A percentile compares a stretch with the other conserved stretches of the same genome.
phyloP scores from a whole-genome alignment of 2,329 filamentous ascomycete genomes.

The Pseudogymnoascus destructans region DNA sequence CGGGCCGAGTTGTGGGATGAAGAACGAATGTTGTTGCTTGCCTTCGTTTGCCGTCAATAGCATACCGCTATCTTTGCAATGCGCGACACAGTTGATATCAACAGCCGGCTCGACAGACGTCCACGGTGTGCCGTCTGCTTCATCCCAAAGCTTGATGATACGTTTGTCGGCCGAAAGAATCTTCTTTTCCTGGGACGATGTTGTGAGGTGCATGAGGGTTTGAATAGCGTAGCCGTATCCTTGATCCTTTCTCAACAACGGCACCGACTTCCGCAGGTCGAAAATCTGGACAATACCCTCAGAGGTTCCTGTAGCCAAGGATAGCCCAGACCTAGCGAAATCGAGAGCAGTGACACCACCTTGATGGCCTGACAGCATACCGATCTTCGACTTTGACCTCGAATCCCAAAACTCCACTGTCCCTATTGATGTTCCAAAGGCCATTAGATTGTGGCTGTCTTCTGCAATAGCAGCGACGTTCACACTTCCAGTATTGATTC shows the following conservation, averaged over 20 bases:
- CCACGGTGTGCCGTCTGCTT: slow-evolving; percentile 72
- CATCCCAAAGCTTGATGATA: slow-evolving; percentile 96
- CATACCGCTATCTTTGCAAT: slow-evolving; percentile 89
- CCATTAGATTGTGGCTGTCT: slow-evolving; percentile 74
- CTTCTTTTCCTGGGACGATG: slow-evolving; percentile 65
- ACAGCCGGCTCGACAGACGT: slow-evolving; percentile 91
- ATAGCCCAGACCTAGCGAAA: slow-evolving; percentile 73
- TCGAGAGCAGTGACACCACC: slow-evolving; percentile 76
- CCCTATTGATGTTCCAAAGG: slow-evolving; percentile 89
- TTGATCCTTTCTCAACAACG: slow-evolving; percentile 84
- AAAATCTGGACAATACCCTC: slow-evolving; percentile 81
- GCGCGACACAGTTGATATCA: slow-evolving; percentile 87
- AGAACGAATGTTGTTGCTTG: slow-evolving; percentile 86
- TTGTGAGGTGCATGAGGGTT: slow-evolving; percentile 62
- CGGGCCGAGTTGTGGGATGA: slow-evolving; percentile 84
- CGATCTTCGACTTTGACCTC: slow-evolving; percentile 67
- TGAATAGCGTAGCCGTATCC: slow-evolving; percentile 90
- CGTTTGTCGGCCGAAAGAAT: slow-evolving; percentile 86
- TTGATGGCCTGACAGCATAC: slow-evolving; percentile 55
- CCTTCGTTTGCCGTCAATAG: slow-evolving; percentile 94
- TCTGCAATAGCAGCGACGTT: slow-evolving; percentile 82
- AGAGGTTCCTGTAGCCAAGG: slow-evolving; percentile 75
- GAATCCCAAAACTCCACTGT: slow-evolving; percentile 97
- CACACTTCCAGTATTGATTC: slow-evolving; percentile 72
- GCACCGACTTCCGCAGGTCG: slow-evolving; percentile 76